phyloP scores from a whole-genome alignment of 805 yeast genomes.

The Aciculoconidium aculeatum region DNA sequence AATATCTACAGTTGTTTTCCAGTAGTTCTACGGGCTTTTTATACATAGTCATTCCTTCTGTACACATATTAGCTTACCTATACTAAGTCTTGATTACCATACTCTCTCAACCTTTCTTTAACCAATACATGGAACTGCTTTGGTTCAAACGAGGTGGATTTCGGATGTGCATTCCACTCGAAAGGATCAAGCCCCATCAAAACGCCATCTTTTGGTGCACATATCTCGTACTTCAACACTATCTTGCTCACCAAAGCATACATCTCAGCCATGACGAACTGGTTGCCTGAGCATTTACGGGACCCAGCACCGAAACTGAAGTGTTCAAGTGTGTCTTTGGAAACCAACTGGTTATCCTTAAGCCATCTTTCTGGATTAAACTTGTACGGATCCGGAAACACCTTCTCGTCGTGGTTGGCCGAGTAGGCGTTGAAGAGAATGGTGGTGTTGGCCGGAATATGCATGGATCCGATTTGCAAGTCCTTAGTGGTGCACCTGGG shows the following conservation, averaged over 20 bases:
- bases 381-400: conserved; percentile 38
- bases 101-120: too few relatives aligned
- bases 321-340: conserved; percentile 26
- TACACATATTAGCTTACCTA: too few relatives aligned
- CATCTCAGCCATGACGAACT: conserved; percentile 59
- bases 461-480: conserved; percentile 31
- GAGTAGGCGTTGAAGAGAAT: conserved; percentile 65
- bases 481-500: conserved; percentile 56
- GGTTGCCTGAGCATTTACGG: conserved; percentile 66
- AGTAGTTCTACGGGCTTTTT: too few relatives aligned
- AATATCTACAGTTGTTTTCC: too few relatives aligned
- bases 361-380: conserved; percentile 55
- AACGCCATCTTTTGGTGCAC: conserved; percentile 29
- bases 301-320: conserved; percentile 67
- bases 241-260: conserved; percentile 53
- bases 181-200: conserved; percentile 49
- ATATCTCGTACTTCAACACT: conserved; percentile 45
- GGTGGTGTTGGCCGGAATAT: conserved; percentile 52
- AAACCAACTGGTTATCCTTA: conserved; percentile 11
- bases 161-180: conserved; percentile 44
- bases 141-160: conserved; percentile 62
- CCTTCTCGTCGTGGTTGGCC: conserved; percentile 55
- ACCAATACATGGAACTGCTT: conserved; percentile 28
- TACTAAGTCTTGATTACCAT: too few relatives aligned
- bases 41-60: too few relatives aligned